Conservation (phyloP, 495 filamentous ascomycete species). For the Penicillium bovifimosum region DNA sequence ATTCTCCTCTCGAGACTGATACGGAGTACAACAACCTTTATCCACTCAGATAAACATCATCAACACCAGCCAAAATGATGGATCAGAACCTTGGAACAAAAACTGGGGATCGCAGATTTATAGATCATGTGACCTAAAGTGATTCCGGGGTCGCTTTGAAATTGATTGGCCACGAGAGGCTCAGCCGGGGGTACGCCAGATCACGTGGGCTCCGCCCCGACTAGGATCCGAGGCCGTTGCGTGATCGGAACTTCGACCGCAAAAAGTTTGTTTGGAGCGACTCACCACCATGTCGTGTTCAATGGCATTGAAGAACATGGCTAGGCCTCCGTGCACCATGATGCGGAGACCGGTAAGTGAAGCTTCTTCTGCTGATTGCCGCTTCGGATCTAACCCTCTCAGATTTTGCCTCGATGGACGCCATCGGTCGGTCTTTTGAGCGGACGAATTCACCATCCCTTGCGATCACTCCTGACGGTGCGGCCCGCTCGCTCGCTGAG, state of each 20-base stretch:
- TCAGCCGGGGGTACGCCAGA: not conserved
- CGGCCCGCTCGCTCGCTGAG: not conserved
- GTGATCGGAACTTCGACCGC: not conserved
- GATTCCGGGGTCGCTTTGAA: conserved; percentile 1
- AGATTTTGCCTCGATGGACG: not conserved
- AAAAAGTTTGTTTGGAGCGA: conserved; percentile 1
- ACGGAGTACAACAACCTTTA: too few species aligned
- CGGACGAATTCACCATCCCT: not conserved
- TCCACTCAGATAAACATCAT: too few species aligned
- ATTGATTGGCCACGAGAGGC: not conserved
- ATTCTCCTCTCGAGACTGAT: too few species aligned
- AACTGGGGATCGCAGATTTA: not conserved
- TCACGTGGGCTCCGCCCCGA: not conserved
- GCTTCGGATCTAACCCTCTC: not conserved
- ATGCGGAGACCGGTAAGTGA: not conserved
- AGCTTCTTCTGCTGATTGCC: not conserved
- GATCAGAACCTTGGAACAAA: not conserved
- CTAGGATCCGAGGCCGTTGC: not conserved
- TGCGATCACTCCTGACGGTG: not conserved
- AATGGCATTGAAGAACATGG: not conserved
- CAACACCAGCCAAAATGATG: not conserved
- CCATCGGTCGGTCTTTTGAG: not conserved
- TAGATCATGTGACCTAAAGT: not conserved
- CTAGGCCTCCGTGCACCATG: not conserved
- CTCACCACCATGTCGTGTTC: conserved; percentile 2